Evolutionary conservation across 2,329 filamentous ascomycete species (phyloP), one percentile per base, ranked within the genome.

Genomic region (Dothideomycetes sp.): DNA sequence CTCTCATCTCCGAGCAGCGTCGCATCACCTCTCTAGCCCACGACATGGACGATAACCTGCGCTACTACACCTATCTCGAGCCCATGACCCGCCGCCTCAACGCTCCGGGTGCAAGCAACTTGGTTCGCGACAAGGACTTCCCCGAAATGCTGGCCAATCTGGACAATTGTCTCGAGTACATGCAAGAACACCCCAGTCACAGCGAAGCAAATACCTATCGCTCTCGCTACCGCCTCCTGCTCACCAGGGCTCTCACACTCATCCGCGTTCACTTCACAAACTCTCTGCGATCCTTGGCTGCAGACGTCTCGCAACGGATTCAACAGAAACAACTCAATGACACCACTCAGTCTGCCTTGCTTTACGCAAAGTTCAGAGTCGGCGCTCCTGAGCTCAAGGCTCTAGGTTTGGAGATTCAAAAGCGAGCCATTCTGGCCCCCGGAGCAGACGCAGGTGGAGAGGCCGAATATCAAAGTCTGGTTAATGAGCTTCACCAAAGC

Each of bases 51-150:
- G 83, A 84, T 17, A 93, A 95, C 51, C 68, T 95, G n/a, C 80
- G 88, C 55, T 95, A 94, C 61, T 98, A 98, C 59, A 77, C 83
- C 15, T 95, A 94, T 55, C 72, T 98, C 4, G 91, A 98, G 47
- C 87, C 81, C 34, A 87, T 89, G 44, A 94, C 87, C 0, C 75
- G 88, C 40, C 76, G 87, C 11, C 75, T 98, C 42, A 96, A 96
- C 65, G 88, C 88, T 1, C 88, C 91, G 0, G 87, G 88, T 1
- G 88, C 89, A 15, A 80, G 84, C 36, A 86, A 81, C 42, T 70
- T 94, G 40, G 88, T 95, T 12, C 82, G 88, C 34, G 81, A 81
- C 41, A 79, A 81, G 37, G 82, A 84, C 33, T 95, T 96, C 54
- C 79, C 82, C 2, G 84, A 94, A 38, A 93, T 96, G 70, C 66